Percentiles rank a stretch among this genome's conserved stretches.
phyloP scores from a whole-genome alignment of 139 green algal species.

The Chlorella sp. region DNA sequence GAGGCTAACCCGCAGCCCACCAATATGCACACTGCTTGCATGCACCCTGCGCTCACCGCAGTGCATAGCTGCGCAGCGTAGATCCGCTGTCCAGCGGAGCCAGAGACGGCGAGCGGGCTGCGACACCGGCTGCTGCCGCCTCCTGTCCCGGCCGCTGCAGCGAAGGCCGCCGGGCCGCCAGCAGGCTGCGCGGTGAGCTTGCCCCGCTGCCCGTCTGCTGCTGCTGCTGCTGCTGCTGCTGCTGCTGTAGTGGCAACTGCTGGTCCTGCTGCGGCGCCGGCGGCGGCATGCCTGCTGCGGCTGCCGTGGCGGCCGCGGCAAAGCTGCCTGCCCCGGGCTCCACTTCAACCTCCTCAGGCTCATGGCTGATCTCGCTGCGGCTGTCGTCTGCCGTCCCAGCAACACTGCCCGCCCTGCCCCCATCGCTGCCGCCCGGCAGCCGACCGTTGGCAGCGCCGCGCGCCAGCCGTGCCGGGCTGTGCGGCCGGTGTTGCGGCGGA shows the following conservation, averaged over 20 bases:
- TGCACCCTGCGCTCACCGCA: constrained; percentile 4
- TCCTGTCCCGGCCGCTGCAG: constrained; percentile 22
- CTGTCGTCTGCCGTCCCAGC: background rate
- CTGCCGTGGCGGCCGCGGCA: background rate
- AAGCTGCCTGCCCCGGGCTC: background rate
- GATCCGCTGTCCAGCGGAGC: background rate
- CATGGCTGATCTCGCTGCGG: constrained; percentile 33
- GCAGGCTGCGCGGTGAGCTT: background rate
- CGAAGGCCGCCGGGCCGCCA: background rate
- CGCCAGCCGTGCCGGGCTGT: constrained; percentile 13
- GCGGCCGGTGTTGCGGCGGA: background rate
- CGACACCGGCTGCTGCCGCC: background rate
- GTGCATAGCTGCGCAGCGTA: constrained; percentile 29
- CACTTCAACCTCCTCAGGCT: background rate
- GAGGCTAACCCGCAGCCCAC: background rate
- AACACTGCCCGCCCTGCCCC: background rate
- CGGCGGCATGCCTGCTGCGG: background rate
- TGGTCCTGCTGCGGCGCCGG: background rate
- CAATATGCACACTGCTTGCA: background rate
- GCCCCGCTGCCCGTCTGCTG: background rate
- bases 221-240: background rate
- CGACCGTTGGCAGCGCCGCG: background rate
- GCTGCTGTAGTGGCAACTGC: background rate
- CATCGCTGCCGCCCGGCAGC: background rate
- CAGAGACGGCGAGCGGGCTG: background rate